phyloP scores from a whole-genome alignment of 23 red algal species.

The Gracilaria caudata region DNA sequence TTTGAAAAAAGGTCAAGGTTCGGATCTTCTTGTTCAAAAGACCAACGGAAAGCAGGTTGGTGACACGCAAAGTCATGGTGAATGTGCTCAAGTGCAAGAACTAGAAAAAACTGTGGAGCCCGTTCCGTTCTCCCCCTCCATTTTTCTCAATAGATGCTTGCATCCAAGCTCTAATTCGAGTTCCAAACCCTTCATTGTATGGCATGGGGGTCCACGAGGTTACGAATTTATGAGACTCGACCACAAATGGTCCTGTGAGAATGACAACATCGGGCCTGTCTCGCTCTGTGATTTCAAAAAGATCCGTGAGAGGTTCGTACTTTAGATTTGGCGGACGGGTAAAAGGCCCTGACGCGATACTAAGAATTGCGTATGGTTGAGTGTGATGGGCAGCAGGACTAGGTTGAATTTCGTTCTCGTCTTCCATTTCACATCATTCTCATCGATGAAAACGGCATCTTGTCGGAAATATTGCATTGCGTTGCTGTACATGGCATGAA shows the following conservation, averaged over 20 bases:
- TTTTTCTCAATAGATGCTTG: neutral
- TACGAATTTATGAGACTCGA: slow-evolving; percentile 18
- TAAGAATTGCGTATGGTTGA: slow-evolving; percentile 15
- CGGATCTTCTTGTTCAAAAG: neutral
- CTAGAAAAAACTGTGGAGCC: slow-evolving; percentile 36
- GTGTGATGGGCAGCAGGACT: neutral
- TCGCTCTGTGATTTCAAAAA: slow-evolving; percentile 13
- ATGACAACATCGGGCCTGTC: slow-evolving; percentile 40
- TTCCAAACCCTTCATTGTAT: slow-evolving; percentile 38
- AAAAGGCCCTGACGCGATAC: slow-evolving; percentile 56
- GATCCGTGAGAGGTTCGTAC: slow-evolving; percentile 57
- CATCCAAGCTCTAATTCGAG: slow-evolving; percentile 15
- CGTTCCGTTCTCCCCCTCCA: neutral
- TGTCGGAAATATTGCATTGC: neutral
- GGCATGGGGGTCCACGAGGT: neutral
- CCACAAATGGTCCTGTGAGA: slow-evolving; percentile 52
- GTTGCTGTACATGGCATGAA: slow-evolving; percentile 68
- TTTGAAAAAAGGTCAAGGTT: slow-evolving; percentile 30
- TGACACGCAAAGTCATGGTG: slow-evolving; percentile 69
- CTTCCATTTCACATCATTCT: neutral
- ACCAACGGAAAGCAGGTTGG: slow-evolving; percentile 45
- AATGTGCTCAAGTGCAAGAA: slow-evolving; percentile 55
- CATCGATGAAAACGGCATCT: neutral
- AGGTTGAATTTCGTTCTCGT: neutral
- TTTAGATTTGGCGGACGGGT: slow-evolving; percentile 22